Conservation (phyloP, 208 protist species). For the Trypanosoma conorhini region DNA sequence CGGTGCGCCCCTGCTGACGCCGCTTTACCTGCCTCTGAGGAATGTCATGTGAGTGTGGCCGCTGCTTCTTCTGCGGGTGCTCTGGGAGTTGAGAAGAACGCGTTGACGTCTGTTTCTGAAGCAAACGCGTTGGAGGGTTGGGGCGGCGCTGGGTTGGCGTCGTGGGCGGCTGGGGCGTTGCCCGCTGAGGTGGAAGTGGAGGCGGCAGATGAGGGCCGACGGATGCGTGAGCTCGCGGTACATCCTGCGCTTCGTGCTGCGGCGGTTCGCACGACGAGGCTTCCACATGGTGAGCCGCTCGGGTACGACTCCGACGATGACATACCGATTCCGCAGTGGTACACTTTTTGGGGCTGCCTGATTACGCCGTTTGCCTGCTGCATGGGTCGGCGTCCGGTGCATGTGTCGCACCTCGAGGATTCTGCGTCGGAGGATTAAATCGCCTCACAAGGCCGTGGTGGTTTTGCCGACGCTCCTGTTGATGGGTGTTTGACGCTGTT, state of each 20-base stretch:
- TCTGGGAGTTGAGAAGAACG: background rate
- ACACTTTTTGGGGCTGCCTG: background rate
- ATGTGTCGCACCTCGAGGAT: background rate
- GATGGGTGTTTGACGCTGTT: background rate
- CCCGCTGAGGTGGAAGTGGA: background rate
- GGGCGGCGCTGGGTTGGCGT: background rate
- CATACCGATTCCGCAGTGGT: background rate
- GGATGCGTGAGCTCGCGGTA: background rate
- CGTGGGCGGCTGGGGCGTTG: background rate
- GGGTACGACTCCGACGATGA: background rate
- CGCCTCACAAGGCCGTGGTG: background rate
- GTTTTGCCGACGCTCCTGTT: slow-evolving; percentile 2
- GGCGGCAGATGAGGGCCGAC: background rate
- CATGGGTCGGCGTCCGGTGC: background rate
- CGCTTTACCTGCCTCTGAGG: background rate
- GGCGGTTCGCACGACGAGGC: background rate
- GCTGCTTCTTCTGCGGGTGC: background rate
- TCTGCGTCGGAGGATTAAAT: background rate
- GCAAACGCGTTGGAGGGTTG: background rate
- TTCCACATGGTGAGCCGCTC: background rate
- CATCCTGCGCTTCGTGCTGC: background rate
- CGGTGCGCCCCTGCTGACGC: background rate
- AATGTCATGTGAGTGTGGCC: background rate
- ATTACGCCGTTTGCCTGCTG: background rate
- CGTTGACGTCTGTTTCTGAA: background rate